Conservation (phyloP, 495 filamentous ascomycete species). For the Podospora didyma region DNA sequence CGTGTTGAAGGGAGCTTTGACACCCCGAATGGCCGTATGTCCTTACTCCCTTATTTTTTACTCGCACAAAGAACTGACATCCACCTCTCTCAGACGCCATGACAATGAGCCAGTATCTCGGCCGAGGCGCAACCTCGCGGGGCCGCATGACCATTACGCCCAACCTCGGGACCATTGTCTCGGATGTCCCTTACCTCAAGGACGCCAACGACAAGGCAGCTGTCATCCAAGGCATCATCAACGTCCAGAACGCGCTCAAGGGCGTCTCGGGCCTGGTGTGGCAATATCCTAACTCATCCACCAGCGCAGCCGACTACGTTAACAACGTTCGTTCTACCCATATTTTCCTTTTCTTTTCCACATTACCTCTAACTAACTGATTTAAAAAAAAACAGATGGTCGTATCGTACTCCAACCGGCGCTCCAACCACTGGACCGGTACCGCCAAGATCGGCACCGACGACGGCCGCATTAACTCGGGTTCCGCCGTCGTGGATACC, state of each 20-base stretch:
- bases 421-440: conserved; percentile 70
- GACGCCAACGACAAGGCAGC: conserved; percentile 48
- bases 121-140: conserved; percentile 56
- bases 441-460: conserved; percentile 61
- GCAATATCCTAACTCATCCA: conserved; percentile 47
- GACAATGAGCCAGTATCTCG: conserved; percentile 63
- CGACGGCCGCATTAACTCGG: conserved; percentile 54
- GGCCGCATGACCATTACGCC: conserved; percentile 61
- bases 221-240: conserved; percentile 54
- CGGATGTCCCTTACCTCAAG: conserved; percentile 51
- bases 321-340: conserved; percentile 24
- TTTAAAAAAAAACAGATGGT: conserved; percentile 27
- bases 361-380: conserved; percentile 3
- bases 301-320: conserved; percentile 51
- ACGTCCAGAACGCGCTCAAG: conserved; percentile 52
- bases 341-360: neutral
- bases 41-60: neutral
- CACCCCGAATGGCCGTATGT: conserved; percentile 33
- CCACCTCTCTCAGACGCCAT: conserved; percentile 37
- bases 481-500: conserved; percentile 67
- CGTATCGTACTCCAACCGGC: conserved; percentile 51
- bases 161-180: conserved; percentile 50
- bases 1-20: conserved; percentile 54
- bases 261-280: conserved; percentile 51
- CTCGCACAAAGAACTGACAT: neutral